Conservation (phyloP, 345 rosid genomes). For the Eutrema yunnanense region DNA sequence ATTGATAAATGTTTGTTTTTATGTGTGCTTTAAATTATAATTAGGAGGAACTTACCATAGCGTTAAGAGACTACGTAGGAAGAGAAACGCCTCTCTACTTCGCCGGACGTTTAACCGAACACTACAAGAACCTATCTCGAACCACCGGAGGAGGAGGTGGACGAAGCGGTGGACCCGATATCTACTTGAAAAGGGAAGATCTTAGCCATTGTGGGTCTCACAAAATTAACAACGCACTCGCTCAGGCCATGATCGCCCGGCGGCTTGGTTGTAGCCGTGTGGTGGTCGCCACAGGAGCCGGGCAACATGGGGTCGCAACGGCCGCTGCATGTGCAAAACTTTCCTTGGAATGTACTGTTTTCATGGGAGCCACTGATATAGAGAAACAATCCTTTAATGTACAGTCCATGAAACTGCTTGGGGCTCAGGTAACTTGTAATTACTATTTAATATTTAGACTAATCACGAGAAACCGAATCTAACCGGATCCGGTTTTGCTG, state of each 20-base stretch:
- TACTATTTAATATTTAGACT: not conserved
- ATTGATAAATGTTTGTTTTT: not conserved
- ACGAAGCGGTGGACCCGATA: slow-evolving; percentile 50
- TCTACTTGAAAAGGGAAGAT: slow-evolving; percentile 83
- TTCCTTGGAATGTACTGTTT: slow-evolving; percentile 51
- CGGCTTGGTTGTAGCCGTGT: slow-evolving; percentile 55
- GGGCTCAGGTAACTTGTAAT: slow-evolving; percentile 44
- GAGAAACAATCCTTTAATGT: slow-evolving; percentile 63
- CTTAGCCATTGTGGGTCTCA: slow-evolving; percentile 76
- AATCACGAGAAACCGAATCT: not conserved
- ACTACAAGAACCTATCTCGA: slow-evolving; percentile 40
- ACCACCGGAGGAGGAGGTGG: slow-evolving; percentile 33
- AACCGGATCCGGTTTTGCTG: not conserved
- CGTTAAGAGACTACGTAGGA: slow-evolving; percentile 73
- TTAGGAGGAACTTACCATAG: slow-evolving; percentile 55
- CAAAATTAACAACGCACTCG: slow-evolving; percentile 83
- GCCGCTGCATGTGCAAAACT: slow-evolving; percentile 89
- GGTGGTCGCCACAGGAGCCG: slow-evolving; percentile 78
- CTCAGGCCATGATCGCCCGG: slow-evolving; percentile 78
- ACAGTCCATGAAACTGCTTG: slow-evolving; percentile 48
- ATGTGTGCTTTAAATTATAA: not conserved
- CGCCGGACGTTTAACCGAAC: slow-evolving; percentile 55
- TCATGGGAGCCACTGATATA: slow-evolving; percentile 65
- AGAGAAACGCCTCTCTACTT: slow-evolving; percentile 78
- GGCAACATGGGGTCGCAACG: slow-evolving; percentile 85